Conservation (phyloP, 805 yeast species). For the Candida sonorensis region DNA sequence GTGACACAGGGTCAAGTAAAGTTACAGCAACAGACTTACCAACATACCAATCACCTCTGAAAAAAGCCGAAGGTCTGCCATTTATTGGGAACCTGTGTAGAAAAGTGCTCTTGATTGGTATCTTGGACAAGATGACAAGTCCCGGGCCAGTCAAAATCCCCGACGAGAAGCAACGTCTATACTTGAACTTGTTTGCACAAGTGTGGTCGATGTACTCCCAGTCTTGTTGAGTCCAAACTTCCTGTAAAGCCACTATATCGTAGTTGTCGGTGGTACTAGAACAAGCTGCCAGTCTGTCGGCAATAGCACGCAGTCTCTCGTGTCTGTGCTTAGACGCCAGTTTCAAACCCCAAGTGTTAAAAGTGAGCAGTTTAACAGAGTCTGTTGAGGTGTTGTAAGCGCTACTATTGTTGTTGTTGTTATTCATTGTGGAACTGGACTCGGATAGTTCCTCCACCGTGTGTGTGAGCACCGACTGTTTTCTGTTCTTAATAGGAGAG, state of each 20-base stretch:
- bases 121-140: conserved; percentile 71
- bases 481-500: no score
- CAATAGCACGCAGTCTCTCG: conserved; percentile 67
- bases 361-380: conserved; percentile 48
- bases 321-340: conserved; percentile 66
- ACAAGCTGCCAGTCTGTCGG: conserved; percentile 44
- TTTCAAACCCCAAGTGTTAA: conserved; percentile 88
- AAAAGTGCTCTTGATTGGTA: conserved; percentile 76
- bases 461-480: conserved; percentile 1
- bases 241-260: conserved; percentile 91
- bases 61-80: conserved; percentile 90
- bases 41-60: conserved; percentile 95
- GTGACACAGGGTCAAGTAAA: conserved; percentile 44
- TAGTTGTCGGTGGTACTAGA: conserved; percentile 35
- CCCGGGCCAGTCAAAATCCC: conserved; percentile 96
- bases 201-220: conserved; percentile 55
- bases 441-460: conserved; percentile 5
- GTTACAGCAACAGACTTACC: conserved; percentile 86
- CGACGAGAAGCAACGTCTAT: conserved; percentile 62
- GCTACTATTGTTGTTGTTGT: no score
- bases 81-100: conserved; percentile 83
- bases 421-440: not conserved
- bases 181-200: conserved; percentile 48
- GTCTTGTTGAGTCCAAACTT: conserved; percentile 84
- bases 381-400: conserved; percentile 3